A percentile compares a stretch with the other conserved stretches of the same genome.
Conservation (phyloP, 768 basidiomycete genomes). For the Russula foetens region DNA sequence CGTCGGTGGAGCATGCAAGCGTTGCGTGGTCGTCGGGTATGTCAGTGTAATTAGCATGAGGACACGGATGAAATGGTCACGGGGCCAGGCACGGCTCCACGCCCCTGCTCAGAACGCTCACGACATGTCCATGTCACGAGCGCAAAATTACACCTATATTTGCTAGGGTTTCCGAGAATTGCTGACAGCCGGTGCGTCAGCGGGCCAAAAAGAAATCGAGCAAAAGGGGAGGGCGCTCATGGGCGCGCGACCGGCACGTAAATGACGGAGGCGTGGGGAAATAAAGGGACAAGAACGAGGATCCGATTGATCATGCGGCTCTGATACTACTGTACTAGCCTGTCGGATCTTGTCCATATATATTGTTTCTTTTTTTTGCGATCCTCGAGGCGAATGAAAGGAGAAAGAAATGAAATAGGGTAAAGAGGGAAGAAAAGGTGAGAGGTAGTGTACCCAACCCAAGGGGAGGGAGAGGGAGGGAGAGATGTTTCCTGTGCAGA, state of each 20-base stretch:
- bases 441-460: background rate
- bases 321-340: background rate
- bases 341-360: too few relatives aligned
- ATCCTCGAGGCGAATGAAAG: background rate
- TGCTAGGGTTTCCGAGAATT: slow-evolving; percentile 6
- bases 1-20: background rate
- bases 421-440: background rate
- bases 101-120: background rate
- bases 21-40: background rate
- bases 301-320: background rate
- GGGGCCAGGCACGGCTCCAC: slow-evolving; percentile 1
- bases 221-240: background rate
- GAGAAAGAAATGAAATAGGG: background rate
- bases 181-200: slow-evolving; percentile 9
- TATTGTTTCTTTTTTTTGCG: background rate
- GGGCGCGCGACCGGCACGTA: slow-evolving; percentile 6
- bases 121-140: slow-evolving; percentile 13
- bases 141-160: slow-evolving; percentile 11
- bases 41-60: background rate
- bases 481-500: background rate
- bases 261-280: slow-evolving; percentile 8
- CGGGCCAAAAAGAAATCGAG: slow-evolving; percentile 1
- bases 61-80: background rate
- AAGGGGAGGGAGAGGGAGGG: background rate
- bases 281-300: background rate